Evolutionary conservation across 495 filamentous ascomycete species (phyloP).

Genomic region (Aspergillus saccharolyticus): DNA sequence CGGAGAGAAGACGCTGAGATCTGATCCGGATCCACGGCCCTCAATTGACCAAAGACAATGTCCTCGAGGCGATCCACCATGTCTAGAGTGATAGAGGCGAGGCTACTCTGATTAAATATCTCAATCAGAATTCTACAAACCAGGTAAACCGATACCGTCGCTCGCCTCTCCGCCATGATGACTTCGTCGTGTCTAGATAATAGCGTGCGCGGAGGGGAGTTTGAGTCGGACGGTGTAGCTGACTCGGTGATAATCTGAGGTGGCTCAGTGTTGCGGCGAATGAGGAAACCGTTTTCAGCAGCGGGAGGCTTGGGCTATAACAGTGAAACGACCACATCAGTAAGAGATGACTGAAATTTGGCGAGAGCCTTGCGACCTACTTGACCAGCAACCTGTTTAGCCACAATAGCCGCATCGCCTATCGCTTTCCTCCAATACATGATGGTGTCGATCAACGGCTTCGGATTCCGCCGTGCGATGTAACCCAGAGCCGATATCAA

Average conservation of each 20-base stretch:
- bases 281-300: slow-evolving; percentile 35
- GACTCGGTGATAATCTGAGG: slow-evolving; percentile 30
- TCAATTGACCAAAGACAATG: slow-evolving; percentile 90
- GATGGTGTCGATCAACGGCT: slow-evolving; percentile 90
- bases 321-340: slow-evolving; percentile 7
- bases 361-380: slow-evolving; percentile 30
- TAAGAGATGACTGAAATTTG: not conserved
- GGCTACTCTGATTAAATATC: slow-evolving; percentile 82
- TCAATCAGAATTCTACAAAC: slow-evolving; percentile 91
- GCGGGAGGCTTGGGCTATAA: slow-evolving; percentile 26
- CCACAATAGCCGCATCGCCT: slow-evolving; percentile 71
- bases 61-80: slow-evolving; percentile 88
- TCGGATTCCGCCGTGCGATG: slow-evolving; percentile 89
- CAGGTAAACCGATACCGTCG: slow-evolving; percentile 89
- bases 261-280: slow-evolving; percentile 54
- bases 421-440: slow-evolving; percentile 97
- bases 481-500: slow-evolving; percentile 88
- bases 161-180: slow-evolving; percentile 74
- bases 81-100: slow-evolving; percentile 74
- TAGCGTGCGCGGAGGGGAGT: slow-evolving; percentile 28
- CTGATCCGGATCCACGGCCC: slow-evolving; percentile 78
- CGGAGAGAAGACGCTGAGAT: slow-evolving; percentile 72
- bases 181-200: slow-evolving; percentile 62
- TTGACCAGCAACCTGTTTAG: slow-evolving; percentile 59
- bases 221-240: slow-evolving; percentile 23